Evolutionary conservation across 2,329 filamentous ascomycete species (phyloP).

Genomic region (Chrysoporthe austroafricana): DNA sequence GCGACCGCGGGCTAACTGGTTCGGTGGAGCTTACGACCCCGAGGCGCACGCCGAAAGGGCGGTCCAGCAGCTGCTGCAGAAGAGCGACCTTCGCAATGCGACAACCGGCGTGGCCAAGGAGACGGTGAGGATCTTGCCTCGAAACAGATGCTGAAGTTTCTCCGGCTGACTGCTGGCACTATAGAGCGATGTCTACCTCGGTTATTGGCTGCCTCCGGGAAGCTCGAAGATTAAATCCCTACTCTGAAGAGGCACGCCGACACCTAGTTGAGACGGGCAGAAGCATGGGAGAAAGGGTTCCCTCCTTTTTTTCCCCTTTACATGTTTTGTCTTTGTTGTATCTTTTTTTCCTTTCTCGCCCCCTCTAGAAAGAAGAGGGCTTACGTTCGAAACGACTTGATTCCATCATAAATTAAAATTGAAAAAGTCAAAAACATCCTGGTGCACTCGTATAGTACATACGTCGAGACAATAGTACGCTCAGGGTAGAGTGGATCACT

Average conservation of each 20-base stretch:
- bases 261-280: no score
- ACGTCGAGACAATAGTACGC: background rate
- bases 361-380: no score
- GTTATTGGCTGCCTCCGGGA: constrained; percentile 10
- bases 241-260: background rate
- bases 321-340: no score
- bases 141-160: no score
- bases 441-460: no score
- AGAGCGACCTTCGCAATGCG: background rate
- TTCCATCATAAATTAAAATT: background rate
- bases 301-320: no score
- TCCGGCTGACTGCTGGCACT: background rate
- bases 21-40: constrained; percentile 4
- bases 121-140: background rate
- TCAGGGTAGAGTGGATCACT: background rate
- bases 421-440: background rate
- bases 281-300: no score
- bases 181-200: constrained; percentile 11
- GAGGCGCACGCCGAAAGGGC: constrained; percentile 11
- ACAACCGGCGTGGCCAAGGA: constrained; percentile 2
- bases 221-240: constrained; percentile 10
- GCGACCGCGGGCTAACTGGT: background rate
- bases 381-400: background rate
- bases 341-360: no score
- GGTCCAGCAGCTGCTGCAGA: background rate